These are phyloP conservation scores for Fraxinus cuspidata DNA, from an alignment of 257 asterid species.

Conservation along the genomic window DNA sequence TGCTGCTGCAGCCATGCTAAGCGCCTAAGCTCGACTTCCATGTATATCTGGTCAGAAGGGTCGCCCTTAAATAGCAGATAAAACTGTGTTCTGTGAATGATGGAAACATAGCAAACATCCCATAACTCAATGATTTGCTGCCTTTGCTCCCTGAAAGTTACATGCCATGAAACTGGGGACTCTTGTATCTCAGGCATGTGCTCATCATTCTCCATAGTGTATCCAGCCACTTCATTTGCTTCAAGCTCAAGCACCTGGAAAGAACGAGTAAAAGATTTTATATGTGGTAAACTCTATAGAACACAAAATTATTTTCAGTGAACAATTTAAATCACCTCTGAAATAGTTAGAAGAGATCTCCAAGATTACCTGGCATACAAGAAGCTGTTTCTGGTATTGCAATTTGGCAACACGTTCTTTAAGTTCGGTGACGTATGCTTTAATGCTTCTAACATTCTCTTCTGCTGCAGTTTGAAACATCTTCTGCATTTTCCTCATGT, in stretches of 20 bases:
- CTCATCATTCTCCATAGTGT: conserved; percentile 61
- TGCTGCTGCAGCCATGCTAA: conserved; percentile 89
- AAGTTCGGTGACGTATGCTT: conserved; percentile 87
- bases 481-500: conserved; percentile 93
- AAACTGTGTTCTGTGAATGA: conserved; percentile 87
- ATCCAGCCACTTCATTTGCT: conserved; percentile 91
- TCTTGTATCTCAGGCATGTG: conserved; percentile 49
- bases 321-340: not conserved
- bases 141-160: conserved; percentile 67
- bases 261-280: not conserved
- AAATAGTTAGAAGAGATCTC: not conserved
- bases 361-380: conserved; percentile 82
- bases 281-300: not conserved
- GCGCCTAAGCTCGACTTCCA: conserved; percentile 93
- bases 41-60: conserved; percentile 81
- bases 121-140: conserved; percentile 88
- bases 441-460: conserved; percentile 96
- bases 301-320: not conserved
- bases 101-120: conserved; percentile 86
- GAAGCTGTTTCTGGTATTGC: conserved; percentile 96
- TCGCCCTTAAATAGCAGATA: conserved; percentile 88
- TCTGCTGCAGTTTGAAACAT: conserved; percentile 98
- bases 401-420: conserved; percentile 98
- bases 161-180: conserved; percentile 77
- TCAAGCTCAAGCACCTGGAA: conserved; percentile 89